A percentile compares a stretch with the other conserved stretches of the same genome.
phyloP scores from a whole-genome alignment of 768 basidiomycete genomes.

The Xerocomus spinulosus region DNA sequence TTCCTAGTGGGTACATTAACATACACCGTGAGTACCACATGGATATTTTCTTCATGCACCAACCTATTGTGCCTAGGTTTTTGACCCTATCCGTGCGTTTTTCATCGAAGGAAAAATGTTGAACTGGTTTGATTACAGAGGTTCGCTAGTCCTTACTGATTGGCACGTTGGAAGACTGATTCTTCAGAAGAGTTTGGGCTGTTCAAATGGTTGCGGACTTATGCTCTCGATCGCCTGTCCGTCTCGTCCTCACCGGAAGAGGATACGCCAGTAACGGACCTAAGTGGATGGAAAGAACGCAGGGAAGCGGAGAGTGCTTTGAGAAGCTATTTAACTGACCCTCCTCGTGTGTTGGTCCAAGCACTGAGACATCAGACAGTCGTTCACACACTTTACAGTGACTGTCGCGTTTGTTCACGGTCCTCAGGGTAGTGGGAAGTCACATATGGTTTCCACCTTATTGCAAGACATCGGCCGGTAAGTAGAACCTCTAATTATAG shows the following conservation, averaged over 20 bases:
- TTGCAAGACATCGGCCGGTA: conserved; percentile 54
- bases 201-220: conserved; percentile 69
- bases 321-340: conserved; percentile 68
- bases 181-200: conserved; percentile 54
- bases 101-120: conserved; percentile 80
- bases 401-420: conserved; percentile 78
- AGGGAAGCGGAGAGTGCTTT: conserved; percentile 68
- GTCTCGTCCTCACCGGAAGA: conserved; percentile 23
- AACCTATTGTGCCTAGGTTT: conserved; percentile 52
- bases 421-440: conserved; percentile 81
- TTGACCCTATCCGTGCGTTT: conserved; percentile 84
- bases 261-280: conserved; percentile 13
- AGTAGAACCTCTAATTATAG: conserved; percentile 1
- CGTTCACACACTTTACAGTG: conserved; percentile 35
- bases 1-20: conserved; percentile 89
- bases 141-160: conserved; percentile 34
- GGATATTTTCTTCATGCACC: neutral
- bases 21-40: conserved; percentile 60
- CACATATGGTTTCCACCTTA: conserved; percentile 49
- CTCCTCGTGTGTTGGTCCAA: conserved; percentile 51
- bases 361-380: neutral
- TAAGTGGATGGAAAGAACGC: conserved; percentile 80
- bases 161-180: neutral
- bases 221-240: conserved; percentile 52
- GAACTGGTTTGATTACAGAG: conserved; percentile 77